These are phyloP conservation scores for Hypholoma fasciculare DNA, from an alignment of 768 basidiomycete species.

Conservation along the genomic window DNA sequence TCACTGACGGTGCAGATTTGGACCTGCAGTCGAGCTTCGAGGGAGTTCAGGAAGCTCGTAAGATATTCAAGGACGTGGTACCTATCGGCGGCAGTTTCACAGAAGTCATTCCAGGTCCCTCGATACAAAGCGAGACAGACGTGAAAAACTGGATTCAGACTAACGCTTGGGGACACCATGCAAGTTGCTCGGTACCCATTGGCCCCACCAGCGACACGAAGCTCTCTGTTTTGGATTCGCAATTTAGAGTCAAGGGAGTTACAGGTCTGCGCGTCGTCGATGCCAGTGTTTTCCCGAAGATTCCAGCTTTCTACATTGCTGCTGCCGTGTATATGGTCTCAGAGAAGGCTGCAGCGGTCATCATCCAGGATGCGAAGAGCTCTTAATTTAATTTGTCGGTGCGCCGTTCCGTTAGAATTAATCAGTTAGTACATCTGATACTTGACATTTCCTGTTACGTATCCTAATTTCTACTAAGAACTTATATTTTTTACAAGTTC, in stretches of 20 bases:
- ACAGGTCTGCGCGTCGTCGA: slow-evolving; percentile 1
- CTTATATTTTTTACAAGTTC: too few relatives aligned
- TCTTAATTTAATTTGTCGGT: neutral
- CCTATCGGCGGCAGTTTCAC: neutral
- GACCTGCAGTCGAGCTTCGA: neutral
- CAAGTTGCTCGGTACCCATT: slow-evolving; percentile 3
- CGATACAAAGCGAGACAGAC: slow-evolving; percentile 1
- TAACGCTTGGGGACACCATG: slow-evolving; percentile 4
- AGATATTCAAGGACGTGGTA: neutral
- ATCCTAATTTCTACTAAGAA: too few relatives aligned
- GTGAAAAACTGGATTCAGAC: slow-evolving; percentile 1
- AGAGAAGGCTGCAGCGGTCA: slow-evolving; percentile 2
- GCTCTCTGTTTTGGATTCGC: neutral
- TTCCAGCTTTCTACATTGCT: neutral
- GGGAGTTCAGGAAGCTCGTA: neutral
- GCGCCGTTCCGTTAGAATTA: too few relatives aligned
- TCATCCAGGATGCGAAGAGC: neutral
- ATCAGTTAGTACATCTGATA: too few relatives aligned
- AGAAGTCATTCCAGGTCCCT: neutral
- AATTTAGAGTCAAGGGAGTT: slow-evolving; percentile 2
- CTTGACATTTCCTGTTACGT: too few relatives aligned
- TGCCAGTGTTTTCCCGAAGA: slow-evolving; percentile 4
- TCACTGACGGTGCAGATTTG: neutral
- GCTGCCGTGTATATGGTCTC: slow-evolving; percentile 4
- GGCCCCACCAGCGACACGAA: neutral